These are phyloP conservation scores for Sphagnurus paluster DNA, from an alignment of 1,284 basidiomycete genomes.

Conservation along the genomic window DNA sequence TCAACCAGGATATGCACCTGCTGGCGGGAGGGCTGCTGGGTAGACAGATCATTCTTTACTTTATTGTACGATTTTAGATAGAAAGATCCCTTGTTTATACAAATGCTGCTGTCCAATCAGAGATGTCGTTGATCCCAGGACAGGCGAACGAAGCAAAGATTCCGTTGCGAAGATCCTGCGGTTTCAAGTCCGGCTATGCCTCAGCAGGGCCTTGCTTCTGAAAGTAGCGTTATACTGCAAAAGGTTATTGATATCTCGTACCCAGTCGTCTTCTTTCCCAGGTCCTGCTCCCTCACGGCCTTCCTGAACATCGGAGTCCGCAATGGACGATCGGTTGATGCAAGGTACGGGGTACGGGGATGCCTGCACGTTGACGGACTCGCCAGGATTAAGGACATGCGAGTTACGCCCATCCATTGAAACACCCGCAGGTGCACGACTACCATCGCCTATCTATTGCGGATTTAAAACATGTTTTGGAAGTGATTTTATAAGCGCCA, in stretches of 20 bases:
- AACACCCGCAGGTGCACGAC: slow-evolving; percentile 85
- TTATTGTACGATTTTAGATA: no score
- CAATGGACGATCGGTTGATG: slow-evolving; percentile 80
- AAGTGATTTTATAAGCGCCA: neutral
- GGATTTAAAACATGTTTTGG: slow-evolving; percentile 3
- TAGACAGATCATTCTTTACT: no score
- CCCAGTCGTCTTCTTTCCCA: slow-evolving; percentile 92
- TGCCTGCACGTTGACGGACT: slow-evolving; percentile 83
- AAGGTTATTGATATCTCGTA: slow-evolving; percentile 92
- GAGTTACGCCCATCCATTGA: slow-evolving; percentile 92
- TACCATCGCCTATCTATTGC: slow-evolving; percentile 77
- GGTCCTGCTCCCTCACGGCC: slow-evolving; percentile 57
- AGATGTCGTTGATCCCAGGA: no score
- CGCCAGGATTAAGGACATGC: slow-evolving; percentile 77
- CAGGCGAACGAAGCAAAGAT: neutral
- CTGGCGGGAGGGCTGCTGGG: no score
- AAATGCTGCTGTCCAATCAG: no score
- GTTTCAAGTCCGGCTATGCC: slow-evolving; percentile 57
- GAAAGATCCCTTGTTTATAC: no score
- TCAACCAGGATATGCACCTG: no score
- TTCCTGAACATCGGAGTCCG: slow-evolving; percentile 50
- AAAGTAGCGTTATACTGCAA: slow-evolving; percentile 92
- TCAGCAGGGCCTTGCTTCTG: slow-evolving; percentile 78
- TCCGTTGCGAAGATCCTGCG: neutral
- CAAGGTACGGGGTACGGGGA: slow-evolving; percentile 93